Conservation (phyloP, 2,329 filamentous ascomycete species). For the Ophiocordyceps camponoti-leonardi region DNA sequence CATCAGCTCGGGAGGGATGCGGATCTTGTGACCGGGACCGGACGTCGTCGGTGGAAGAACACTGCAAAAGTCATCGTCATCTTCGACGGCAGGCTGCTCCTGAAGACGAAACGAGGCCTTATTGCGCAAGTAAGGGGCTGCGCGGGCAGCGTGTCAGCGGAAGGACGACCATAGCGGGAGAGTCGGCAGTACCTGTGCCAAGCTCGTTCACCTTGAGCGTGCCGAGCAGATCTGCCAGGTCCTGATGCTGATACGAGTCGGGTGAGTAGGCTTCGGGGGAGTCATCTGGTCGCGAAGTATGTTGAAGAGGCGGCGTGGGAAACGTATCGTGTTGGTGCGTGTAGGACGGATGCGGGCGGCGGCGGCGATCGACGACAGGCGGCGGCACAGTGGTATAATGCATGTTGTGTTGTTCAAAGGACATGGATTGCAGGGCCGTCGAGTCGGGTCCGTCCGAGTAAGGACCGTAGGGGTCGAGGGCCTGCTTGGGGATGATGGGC, state of each 20-base stretch:
- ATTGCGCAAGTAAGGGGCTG: conserved; percentile 71
- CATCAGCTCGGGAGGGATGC: conserved; percentile 88
- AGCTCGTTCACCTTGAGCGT: conserved; percentile 75
- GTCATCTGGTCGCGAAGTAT: conserved; percentile 13
- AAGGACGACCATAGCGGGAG: not conserved
- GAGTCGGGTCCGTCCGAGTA: conserved; percentile 27
- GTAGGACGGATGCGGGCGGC: conserved; percentile 31
- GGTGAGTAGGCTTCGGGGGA: conserved; percentile 36
- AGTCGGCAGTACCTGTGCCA: conserved; percentile 51
- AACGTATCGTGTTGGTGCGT: conserved; percentile 28
- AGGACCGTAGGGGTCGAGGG: conserved; percentile 24
- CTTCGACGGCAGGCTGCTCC: conserved; percentile 49
- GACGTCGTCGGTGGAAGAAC: conserved; percentile 50
- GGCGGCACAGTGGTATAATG: conserved; percentile 36
- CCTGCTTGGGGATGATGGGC: conserved; percentile 23
- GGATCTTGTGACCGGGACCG: conserved; percentile 58
- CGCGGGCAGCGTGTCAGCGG: not conserved
- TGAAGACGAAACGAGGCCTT: conserved; percentile 32
- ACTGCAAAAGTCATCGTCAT: conserved; percentile 56
- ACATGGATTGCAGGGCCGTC: conserved; percentile 26
- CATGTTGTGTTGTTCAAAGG: conserved; percentile 33
- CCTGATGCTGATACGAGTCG: conserved; percentile 50
- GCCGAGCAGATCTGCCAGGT: conserved; percentile 66
- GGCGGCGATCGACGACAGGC: conserved; percentile 22
- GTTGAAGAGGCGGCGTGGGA: conserved; percentile 29